Percentiles rank a stretch among this genome's conserved stretches.
These are phyloP conservation scores for Eutrema salsugineum DNA, from an alignment of 441 rosid genomes.

Conservation along the genomic window DNA sequence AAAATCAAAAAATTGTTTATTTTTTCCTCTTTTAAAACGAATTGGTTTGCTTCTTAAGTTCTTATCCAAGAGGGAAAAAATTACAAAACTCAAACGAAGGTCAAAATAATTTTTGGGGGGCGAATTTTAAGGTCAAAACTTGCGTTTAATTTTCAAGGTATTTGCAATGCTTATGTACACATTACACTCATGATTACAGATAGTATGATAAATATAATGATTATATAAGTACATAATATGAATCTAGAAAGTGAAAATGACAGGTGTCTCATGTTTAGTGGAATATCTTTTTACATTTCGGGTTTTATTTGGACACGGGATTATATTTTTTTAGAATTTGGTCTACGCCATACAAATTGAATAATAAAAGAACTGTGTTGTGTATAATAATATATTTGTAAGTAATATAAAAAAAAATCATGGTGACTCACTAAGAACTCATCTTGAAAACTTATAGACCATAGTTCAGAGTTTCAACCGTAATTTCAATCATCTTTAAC, in stretches of 20 bases:
- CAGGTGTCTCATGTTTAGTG: conserved; percentile 8
- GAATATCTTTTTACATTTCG: conserved; percentile 3
- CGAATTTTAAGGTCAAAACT: not conserved
- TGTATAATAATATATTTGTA: not conserved
- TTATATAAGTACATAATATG: not conserved
- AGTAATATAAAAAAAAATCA: not conserved
- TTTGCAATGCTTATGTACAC: not conserved
- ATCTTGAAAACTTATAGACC: no score
- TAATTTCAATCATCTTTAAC: not conserved
- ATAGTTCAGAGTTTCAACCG: not conserved
- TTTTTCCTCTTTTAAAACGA: not conserved
- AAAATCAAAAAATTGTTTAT: not conserved
- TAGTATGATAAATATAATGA: not conserved
- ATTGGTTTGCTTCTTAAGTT: not conserved
- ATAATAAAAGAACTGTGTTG: not conserved
- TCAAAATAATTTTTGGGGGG: no score
- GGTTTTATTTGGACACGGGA: conserved; percentile 12
- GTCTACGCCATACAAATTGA: not conserved
- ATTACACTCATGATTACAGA: not conserved
- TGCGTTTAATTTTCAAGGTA: not conserved
- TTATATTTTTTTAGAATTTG: not conserved
- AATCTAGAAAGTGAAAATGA: conserved; percentile 6
- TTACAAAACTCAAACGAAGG: not conserved
- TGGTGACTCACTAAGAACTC: not conserved
- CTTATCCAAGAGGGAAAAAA: not conserved